Base-by-base conservation (phyloP, 805 yeast genomes). In the Sugiyamaella lignohabitans region DNA sequence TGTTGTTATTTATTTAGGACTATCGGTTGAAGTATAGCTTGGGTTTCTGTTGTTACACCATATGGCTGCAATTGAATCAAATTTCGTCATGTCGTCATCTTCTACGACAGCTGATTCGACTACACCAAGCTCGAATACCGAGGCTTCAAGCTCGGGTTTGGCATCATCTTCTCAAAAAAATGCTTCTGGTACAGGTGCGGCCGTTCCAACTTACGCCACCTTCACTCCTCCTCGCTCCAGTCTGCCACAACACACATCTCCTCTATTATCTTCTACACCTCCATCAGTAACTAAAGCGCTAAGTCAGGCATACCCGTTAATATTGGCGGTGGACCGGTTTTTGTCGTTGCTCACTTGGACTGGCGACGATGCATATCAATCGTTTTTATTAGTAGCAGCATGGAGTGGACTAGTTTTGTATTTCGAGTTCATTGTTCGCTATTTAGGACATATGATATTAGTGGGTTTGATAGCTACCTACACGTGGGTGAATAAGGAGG, bases 321-420 rank as follows among this genome's bases (percentile, higher is more conserved):
- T 91, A 38, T 72, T 85, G 35, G 76, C 84, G 1, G 78, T 81
- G 6, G 87, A 89, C 62, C 79, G 80, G 54, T 52, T 77, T 1
- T 70, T 88, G 46, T 80, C 86, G 38, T 72, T 88, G 35, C 64
- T 86, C 32, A 89, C 98, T 0, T 91, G 98, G 98, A 85, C 97
- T 2, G 80, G 81, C 52, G 89, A 84, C 32, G 93, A 87, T 61
- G 71, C 76, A 29, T 87, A 91, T 87, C 66, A 82, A 47, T 79
- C 87, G 57, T 68, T 84, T 17, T 71, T 87, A 22, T 57, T 83
- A 40, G 74, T 84, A 20, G 68, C 78, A 1, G 56, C 70, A 10
- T 81, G 76, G 62, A 68, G 79, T 1, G 66, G 83, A 3, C 59
- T 75, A 3, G 84, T 87, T 18, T 65, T 84, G n/a, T 86, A 88